Conservation (phyloP, 1,284 basidiomycete species). For the Cutaneotrichosporon arboriforme region DNA sequence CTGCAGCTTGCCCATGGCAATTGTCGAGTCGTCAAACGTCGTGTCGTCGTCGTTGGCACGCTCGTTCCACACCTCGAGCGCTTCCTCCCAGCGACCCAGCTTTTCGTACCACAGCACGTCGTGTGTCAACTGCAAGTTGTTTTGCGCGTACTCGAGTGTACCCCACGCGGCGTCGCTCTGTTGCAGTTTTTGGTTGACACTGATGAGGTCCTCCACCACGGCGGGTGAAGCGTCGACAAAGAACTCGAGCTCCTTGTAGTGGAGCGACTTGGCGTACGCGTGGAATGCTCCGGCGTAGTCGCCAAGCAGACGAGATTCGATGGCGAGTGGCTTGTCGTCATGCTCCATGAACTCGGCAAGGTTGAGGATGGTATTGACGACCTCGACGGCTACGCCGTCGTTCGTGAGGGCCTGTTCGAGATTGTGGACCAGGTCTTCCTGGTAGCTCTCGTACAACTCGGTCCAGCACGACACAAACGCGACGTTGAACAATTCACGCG, state of each 20-base stretch:
- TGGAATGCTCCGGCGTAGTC: conserved; percentile 88
- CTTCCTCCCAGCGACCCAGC: conserved; percentile 94
- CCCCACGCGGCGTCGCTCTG: conserved; percentile 97
- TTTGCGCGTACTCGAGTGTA: conserved; percentile 78
- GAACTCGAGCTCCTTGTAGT: conserved; percentile 98
- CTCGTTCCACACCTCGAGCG: conserved; percentile 67
- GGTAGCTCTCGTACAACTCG: conserved; percentile 92
- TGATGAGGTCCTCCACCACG: conserved; percentile 91
- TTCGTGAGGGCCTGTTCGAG: conserved; percentile 84
- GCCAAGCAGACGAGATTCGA: conserved; percentile 87
- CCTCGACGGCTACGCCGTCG: conserved; percentile 73
- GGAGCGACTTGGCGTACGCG: conserved; percentile 95
- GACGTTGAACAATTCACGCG: conserved; percentile 94
- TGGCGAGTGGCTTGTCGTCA: conserved; percentile 92
- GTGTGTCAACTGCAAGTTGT: conserved; percentile 49
- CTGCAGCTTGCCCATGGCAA: conserved; percentile 79
- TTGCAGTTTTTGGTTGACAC: conserved; percentile 95
- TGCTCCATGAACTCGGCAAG: conserved; percentile 99
- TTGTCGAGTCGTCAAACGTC: conserved; percentile 63
- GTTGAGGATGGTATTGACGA: conserved; percentile 90
- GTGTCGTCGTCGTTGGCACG: conserved; percentile 38
- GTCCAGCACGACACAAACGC: conserved; percentile 98
- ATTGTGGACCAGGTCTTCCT: conserved; percentile 87
- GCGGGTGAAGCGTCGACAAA: conserved; percentile 67
- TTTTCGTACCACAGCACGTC: conserved; percentile 85